Evolutionary conservation across 805 yeast genomes (phyloP).

Genomic region (Ogataea minuta): DNA sequence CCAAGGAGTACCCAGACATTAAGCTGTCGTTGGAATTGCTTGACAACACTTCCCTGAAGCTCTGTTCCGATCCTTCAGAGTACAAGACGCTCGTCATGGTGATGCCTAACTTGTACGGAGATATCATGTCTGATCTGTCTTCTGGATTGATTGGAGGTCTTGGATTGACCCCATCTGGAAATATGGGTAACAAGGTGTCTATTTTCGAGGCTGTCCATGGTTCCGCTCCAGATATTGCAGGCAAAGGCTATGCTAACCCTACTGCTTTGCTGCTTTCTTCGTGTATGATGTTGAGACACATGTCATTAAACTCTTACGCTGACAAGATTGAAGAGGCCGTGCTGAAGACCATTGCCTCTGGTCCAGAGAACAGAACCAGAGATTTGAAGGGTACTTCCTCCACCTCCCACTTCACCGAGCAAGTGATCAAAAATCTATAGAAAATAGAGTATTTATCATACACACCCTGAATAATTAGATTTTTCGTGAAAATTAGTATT

Average conservation of each 20-base stretch:
- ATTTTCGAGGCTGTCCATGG: constrained; percentile 99
- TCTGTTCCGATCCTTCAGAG: constrained; percentile 84
- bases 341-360: constrained; percentile 85
- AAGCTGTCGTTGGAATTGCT: constrained; percentile 80
- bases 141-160: constrained; percentile 98
- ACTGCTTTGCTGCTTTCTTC: constrained; percentile 95
- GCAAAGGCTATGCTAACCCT: constrained; percentile 98
- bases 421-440: constrained; percentile 77
- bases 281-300: constrained; percentile 99
- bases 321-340: constrained; percentile 87
- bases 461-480: not conserved
- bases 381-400: constrained; percentile 92
- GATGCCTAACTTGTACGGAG: constrained; percentile 99
- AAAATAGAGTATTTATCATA: constrained; percentile 8
- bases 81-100: constrained; percentile 88
- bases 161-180: constrained; percentile 98
- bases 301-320: constrained; percentile 83
- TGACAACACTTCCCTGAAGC: constrained; percentile 91
- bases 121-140: constrained; percentile 95
- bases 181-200: constrained; percentile 97
- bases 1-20: constrained; percentile 89
- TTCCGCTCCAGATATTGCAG: constrained; percentile 99
- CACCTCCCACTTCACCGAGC: constrained; percentile 85
- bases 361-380: constrained; percentile 93
- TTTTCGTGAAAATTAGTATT: not conserved